These are phyloP conservation scores for Stramenopiles sp. DNA, from an alignment of 352 stramenopile species.

Conservation along the genomic window DNA sequence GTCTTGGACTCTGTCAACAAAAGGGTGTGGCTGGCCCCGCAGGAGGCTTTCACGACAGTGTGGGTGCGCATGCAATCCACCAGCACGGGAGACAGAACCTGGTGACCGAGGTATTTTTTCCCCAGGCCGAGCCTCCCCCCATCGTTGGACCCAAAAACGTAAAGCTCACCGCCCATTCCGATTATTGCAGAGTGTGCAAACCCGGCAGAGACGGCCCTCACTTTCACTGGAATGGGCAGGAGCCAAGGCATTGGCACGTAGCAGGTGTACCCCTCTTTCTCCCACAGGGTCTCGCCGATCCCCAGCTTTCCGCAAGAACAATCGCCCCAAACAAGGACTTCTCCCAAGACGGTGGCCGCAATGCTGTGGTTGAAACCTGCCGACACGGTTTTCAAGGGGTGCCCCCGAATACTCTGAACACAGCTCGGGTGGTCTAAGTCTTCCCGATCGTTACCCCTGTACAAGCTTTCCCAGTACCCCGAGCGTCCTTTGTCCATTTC, in stretches of 20 bases:
- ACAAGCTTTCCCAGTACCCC: no score
- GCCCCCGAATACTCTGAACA: slow-evolving; percentile 22
- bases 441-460: no score
- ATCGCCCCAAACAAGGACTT: slow-evolving; percentile 66
- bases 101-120: slow-evolving; percentile 34
- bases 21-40: slow-evolving; percentile 48
- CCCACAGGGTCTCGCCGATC: slow-evolving; percentile 48
- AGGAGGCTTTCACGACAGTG: slow-evolving; percentile 47
- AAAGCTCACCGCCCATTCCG: slow-evolving; percentile 40
- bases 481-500: no score
- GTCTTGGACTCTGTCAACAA: slow-evolving; percentile 44
- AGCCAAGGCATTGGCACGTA: slow-evolving; percentile 18
- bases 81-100: background rate
- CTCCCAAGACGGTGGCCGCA: slow-evolving; percentile 41
- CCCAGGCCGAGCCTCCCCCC: slow-evolving; percentile 67
- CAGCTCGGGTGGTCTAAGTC: slow-evolving; percentile 12
- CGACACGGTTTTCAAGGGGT: slow-evolving; percentile 26
- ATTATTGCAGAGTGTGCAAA: slow-evolving; percentile 50
- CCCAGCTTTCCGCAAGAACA: slow-evolving; percentile 51
- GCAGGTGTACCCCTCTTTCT: slow-evolving; percentile 50
- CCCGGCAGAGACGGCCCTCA: slow-evolving; percentile 68
- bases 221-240: slow-evolving; percentile 27
- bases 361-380: slow-evolving; percentile 63
- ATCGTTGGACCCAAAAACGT: slow-evolving; percentile 71
- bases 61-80: background rate